These are phyloP conservation scores for Ogataea methylovora DNA, from an alignment of 805 yeast species.

Conservation along the genomic window DNA sequence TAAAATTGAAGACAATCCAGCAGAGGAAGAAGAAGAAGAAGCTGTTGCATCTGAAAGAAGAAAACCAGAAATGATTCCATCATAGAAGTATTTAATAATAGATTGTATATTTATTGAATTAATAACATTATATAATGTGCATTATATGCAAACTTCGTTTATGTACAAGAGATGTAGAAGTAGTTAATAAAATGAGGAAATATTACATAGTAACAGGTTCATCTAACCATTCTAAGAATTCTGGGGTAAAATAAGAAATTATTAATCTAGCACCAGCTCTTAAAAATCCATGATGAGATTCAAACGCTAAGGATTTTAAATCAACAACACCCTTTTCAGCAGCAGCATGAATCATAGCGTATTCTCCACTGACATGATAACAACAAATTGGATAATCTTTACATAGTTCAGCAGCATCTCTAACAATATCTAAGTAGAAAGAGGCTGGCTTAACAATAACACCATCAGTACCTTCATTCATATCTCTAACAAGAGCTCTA, in stretches of 20 bases:
- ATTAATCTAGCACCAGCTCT: constrained; percentile 94
- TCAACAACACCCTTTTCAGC: constrained; percentile 93
- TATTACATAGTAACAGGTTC: constrained; percentile 11
- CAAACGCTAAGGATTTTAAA: constrained; percentile 71
- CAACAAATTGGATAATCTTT: constrained; percentile 85
- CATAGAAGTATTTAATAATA: no score
- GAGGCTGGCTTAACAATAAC: constrained; percentile 94
- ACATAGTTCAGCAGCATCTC: constrained; percentile 80
- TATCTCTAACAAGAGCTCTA: constrained; percentile 80
- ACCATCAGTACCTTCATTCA: constrained; percentile 92
- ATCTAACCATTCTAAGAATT: constrained; percentile 86
- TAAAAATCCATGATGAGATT: constrained; percentile 82
- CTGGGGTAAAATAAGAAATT: constrained; percentile 92
- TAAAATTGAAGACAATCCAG: constrained; percentile 7
- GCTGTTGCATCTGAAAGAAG: constrained; percentile 12
- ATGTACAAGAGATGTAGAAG: no score
- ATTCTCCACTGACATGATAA: constrained; percentile 96
- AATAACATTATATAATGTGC: no score
- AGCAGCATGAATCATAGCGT: constrained; percentile 96
- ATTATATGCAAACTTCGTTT: no score
- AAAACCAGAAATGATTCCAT: no score
- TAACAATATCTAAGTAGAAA: constrained; percentile 84
- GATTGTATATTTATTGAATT: no score
- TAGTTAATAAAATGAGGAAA: no score
- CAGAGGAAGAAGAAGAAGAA: constrained; percentile 11